Conservation (phyloP, 2,329 filamentous ascomycete species). For the Fusarium kyushuense region DNA sequence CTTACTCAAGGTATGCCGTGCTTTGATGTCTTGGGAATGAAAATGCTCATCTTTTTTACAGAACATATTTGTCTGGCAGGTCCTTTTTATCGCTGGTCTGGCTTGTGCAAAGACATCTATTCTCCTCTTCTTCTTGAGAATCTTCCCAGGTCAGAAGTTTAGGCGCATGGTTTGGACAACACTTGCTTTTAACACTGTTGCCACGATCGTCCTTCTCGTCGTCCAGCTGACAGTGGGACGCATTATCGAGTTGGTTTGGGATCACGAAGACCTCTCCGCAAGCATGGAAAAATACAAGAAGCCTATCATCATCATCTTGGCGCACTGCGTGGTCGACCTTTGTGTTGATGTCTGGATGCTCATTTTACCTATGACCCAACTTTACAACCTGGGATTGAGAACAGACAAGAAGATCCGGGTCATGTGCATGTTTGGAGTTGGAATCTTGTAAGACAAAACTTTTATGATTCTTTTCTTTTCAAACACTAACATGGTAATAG, state of each 20-base stretch:
- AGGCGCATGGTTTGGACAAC: background rate
- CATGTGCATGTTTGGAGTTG: conserved; percentile 14
- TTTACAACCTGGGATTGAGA: conserved; percentile 6
- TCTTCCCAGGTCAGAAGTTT: background rate
- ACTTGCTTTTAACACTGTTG: background rate
- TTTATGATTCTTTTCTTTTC: too few species aligned
- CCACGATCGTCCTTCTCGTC: accelerated
- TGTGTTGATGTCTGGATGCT: conserved; percentile 26
- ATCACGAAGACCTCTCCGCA: accelerated
- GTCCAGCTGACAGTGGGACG: background rate
- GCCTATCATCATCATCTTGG: accelerated
- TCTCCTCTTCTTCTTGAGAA: conserved; percentile 9
- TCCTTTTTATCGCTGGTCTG: background rate
- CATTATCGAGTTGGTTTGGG: background rate
- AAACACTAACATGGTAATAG: background rate
- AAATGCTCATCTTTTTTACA: background rate
- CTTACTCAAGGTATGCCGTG: background rate
- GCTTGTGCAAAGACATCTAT: conserved; percentile 1
- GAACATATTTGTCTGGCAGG: background rate
- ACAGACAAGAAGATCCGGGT: conserved; percentile 1
- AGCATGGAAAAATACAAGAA: background rate
- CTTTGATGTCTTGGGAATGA: accelerated
- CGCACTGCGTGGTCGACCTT: background rate
- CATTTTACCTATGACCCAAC: conserved; percentile 19
- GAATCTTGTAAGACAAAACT: conserved; percentile 4